These are phyloP conservation scores for Eutypella sp. DNA, from an alignment of 2,329 filamentous ascomycete species.

Conservation along the genomic window DNA sequence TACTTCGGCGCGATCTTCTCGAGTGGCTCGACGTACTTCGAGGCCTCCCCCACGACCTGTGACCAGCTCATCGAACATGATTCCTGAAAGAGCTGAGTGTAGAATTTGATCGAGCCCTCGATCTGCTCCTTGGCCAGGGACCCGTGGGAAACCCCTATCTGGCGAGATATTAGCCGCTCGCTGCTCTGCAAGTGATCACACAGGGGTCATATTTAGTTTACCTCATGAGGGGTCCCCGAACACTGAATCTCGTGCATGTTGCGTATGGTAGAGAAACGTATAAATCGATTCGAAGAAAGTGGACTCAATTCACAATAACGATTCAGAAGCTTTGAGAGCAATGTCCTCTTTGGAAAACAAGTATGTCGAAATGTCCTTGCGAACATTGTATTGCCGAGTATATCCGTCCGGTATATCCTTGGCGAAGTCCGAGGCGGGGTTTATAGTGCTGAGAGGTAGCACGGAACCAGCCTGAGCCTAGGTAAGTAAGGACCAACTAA, in stretches of 20 bases:
- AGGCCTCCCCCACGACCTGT: conserved; percentile 29
- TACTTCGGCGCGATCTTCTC: conserved; percentile 30
- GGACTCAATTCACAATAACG: no score
- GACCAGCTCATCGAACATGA: conserved; percentile 29
- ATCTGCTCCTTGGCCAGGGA: conserved; percentile 25
- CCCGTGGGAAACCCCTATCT: conserved; percentile 34
- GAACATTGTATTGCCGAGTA: no score
- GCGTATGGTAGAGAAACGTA: no score
- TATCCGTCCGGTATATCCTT: no score
- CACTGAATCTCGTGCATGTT: conserved; percentile 9
- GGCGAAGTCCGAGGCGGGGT: no score
- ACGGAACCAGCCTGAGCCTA: no score
- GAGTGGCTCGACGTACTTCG: conserved; percentile 41
- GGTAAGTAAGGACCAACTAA: no score
- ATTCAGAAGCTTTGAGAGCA: no score
- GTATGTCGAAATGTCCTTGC: no score
- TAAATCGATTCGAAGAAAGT: no score
- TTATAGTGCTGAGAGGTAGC: no score
- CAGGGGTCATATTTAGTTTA: neutral
- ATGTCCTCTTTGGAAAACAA: no score
- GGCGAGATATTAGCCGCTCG: conserved; percentile 9
- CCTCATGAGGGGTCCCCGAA: conserved; percentile 10
- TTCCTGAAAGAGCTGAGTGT: conserved; percentile 28
- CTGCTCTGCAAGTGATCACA: neutral
- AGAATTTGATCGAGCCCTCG: conserved; percentile 30